Percentiles rank a stretch among this genome's conserved stretches.
These are phyloP conservation scores for Komagataella populi DNA, from an alignment of 805 yeast genomes.

Conservation along the genomic window DNA sequence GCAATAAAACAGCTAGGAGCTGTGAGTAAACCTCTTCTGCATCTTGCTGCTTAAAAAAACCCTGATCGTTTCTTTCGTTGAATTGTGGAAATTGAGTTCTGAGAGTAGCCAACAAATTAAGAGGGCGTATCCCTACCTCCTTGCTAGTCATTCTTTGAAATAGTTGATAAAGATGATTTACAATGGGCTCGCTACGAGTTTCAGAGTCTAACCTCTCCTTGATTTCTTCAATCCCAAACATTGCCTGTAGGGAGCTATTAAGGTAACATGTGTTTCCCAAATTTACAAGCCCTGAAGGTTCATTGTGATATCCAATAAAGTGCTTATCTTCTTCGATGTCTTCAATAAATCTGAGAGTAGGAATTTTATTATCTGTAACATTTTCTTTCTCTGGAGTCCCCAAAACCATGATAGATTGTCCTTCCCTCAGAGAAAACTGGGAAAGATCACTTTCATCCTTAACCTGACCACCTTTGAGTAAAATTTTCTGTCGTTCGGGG, in stretches of 20 bases:
- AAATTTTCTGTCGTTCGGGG: constrained; percentile 78
- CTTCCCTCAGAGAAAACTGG: constrained; percentile 42
- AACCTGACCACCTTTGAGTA: constrained; percentile 82
- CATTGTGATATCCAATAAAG: constrained; percentile 20
- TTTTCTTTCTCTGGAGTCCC: constrained; percentile 75
- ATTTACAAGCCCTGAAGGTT: constrained; percentile 57
- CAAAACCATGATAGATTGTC: constrained; percentile 69
- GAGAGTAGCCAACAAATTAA: constrained; percentile 47
- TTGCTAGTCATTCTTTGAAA: constrained; percentile 27
- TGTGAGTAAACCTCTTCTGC: constrained; percentile 94
- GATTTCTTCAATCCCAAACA: constrained; percentile 31
- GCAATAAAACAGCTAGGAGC: constrained; percentile 39
- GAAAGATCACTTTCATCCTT: constrained; percentile 46
- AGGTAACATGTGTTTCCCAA: constrained; percentile 71
- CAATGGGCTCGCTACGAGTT: constrained; percentile 15
- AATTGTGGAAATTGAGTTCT: constrained; percentile 78
- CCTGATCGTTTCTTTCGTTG: constrained; percentile 60
- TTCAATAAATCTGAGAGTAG: constrained; percentile 49
- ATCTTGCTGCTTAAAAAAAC: constrained; percentile 86
- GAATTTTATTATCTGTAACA: constrained; percentile 28
- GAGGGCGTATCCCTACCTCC: constrained; percentile 47
- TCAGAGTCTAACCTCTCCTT: constrained; percentile 14
- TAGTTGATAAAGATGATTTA: constrained; percentile 23
- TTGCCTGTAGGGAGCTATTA: constrained; percentile 54
- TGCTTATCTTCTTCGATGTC: constrained; percentile 41